Evolutionary conservation across 2,329 filamentous ascomycete species (phyloP).

Genomic region (Penicillium vulpinum): DNA sequence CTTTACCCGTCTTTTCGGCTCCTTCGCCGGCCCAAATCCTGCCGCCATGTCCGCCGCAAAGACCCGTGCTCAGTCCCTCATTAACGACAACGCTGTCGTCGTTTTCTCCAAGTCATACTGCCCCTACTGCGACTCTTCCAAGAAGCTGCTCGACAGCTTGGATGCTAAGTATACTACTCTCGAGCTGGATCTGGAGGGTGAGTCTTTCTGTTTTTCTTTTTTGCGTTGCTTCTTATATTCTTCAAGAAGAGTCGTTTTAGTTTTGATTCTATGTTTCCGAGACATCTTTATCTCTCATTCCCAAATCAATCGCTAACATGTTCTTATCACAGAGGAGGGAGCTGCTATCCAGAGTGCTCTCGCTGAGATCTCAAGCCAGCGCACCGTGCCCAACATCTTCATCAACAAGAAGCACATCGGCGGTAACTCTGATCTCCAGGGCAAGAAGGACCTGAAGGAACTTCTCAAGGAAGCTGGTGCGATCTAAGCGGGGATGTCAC

Average conservation of each 20-base stretch:
- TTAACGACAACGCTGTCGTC: constrained; percentile 85
- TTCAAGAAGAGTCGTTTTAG: neutral
- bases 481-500: constrained; percentile 43
- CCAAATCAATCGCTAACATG: neutral
- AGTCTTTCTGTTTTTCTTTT: constrained; percentile 37
- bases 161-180: constrained; percentile 72
- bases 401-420: constrained; percentile 90
- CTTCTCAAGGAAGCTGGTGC: constrained; percentile 67
- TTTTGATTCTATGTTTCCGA: neutral
- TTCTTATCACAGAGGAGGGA: constrained; percentile 69
- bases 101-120: constrained; percentile 98
- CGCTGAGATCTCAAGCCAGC: constrained; percentile 74
- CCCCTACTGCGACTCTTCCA: constrained; percentile 83
- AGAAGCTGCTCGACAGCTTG: constrained; percentile 68
- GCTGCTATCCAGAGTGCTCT: constrained; percentile 80
- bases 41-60: constrained; percentile 79
- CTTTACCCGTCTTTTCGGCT: constrained; percentile 69
- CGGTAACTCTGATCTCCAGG: constrained; percentile 87
- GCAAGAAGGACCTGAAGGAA: constrained; percentile 60
- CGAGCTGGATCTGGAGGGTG: constrained; percentile 84
- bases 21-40: constrained; percentile 55
- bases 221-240: neutral
- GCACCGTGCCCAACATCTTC: constrained; percentile 93
- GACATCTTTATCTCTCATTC: neutral
- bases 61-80: constrained; percentile 79